phyloP scores from a whole-genome alignment of 495 filamentous ascomycete species.

The Aspergillus olivimuriae region DNA sequence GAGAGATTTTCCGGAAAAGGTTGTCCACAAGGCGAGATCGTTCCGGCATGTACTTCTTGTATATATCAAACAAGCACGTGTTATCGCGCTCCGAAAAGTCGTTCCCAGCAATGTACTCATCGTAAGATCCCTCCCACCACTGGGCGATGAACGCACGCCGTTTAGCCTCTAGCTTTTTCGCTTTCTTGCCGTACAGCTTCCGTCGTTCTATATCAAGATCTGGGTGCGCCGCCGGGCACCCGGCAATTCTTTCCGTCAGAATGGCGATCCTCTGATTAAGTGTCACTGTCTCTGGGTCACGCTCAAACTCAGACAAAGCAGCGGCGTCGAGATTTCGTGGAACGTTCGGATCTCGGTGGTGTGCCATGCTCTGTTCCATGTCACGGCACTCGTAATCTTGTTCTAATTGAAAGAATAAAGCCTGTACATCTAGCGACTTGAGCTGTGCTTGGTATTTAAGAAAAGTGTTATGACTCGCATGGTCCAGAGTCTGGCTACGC shows the following conservation, averaged over 20 bases:
- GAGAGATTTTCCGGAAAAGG: conserved; percentile 9
- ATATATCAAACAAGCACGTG: conserved; percentile 15
- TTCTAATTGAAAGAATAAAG: conserved; percentile 16
- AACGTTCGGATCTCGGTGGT: conserved; percentile 16
- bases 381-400: too few species aligned
- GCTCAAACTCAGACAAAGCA: conserved; percentile 10
- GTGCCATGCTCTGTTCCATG: conserved; percentile 22
- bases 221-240: background rate
- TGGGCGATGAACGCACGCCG: conserved; percentile 11
- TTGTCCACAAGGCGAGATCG: conserved; percentile 8
- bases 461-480: conserved; percentile 18
- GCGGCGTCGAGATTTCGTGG: conserved; percentile 12
- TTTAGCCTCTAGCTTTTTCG: conserved; percentile 8
- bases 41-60: conserved; percentile 14
- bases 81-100: conserved; percentile 13
- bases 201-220: conserved; percentile 4
- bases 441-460: conserved; percentile 18
- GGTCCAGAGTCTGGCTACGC: conserved; percentile 14
- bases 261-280: conserved; percentile 13
- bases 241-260: conserved; percentile 11
- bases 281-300: conserved; percentile 6
- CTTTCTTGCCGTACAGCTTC: conserved; percentile 16
- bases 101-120: conserved; percentile 12
- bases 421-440: conserved; percentile 16
- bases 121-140: conserved; percentile 15